Conservation (phyloP, 768 basidiomycete species). For the Tephrocybe sp. region DNA sequence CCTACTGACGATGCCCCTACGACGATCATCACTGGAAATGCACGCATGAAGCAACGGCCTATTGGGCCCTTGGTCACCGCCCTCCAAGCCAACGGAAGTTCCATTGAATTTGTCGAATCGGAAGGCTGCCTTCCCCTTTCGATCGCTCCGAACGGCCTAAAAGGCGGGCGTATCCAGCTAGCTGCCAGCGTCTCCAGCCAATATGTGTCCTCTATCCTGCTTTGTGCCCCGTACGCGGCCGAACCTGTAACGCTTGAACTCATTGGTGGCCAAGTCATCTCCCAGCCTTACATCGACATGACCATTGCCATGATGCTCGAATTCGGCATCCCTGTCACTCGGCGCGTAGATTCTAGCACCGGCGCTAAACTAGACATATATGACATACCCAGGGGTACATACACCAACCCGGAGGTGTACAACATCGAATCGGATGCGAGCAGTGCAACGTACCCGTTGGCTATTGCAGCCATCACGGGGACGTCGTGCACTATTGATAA, state of each 20-base stretch:
- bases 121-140: conserved; percentile 87
- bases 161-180: conserved; percentile 80
- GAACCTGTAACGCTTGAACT: conserved; percentile 87
- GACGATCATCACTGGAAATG: conserved; percentile 94
- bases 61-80: conserved; percentile 95
- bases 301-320: conserved; percentile 97
- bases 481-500: conserved; percentile 91
- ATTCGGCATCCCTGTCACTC: conserved; percentile 79
- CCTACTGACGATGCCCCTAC: conserved; percentile 37
- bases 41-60: conserved; percentile 98
- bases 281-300: conserved; percentile 99
- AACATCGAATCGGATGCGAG: conserved; percentile 95
- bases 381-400: conserved; percentile 78
- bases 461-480: conserved; percentile 97
- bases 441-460: conserved; percentile 95
- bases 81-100: conserved; percentile 75
- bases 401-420: conserved; percentile 78
- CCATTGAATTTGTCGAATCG: conserved; percentile 76
- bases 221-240: conserved; percentile 92
- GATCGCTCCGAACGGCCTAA: conserved; percentile 80
- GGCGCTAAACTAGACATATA: conserved; percentile 78
- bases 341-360: conserved; percentile 58
- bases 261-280: conserved; percentile 93
- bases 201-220: conserved; percentile 96
- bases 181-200: conserved; percentile 96